A percentile compares a stretch with the other conserved stretches of the same genome.
Evolutionary conservation across 768 basidiomycete genomes (phyloP).

Genomic region (Leccinellum luteum): DNA sequence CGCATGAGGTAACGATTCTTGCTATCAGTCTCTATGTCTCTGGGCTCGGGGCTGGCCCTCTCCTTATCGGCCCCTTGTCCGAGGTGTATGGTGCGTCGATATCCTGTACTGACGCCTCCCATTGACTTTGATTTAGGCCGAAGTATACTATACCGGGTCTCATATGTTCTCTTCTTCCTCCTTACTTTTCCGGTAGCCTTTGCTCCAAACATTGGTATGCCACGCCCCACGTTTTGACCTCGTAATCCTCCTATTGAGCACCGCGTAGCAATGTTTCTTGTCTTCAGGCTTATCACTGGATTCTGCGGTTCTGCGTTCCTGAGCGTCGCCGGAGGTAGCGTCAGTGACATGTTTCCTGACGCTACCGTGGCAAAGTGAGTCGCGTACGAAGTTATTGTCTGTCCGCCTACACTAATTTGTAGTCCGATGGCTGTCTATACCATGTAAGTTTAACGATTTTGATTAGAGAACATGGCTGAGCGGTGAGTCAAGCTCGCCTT

Average conservation of each 20-base stretch:
- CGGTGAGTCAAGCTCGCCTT: constrained; percentile 39
- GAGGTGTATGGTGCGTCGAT: constrained; percentile 33
- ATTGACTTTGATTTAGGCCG: constrained; percentile 39
- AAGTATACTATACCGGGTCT: constrained; percentile 58
- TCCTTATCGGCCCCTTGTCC: constrained; percentile 42
- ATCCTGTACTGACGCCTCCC: not conserved
- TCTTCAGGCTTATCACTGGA: constrained; percentile 59
- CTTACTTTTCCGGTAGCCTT: constrained; percentile 75
- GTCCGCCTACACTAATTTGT: constrained; percentile 7
- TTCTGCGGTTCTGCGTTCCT: constrained; percentile 57
- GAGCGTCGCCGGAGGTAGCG: constrained; percentile 59
- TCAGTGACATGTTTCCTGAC: constrained; percentile 57
- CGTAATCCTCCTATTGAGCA: not conserved
- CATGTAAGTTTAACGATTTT: constrained; percentile 24
- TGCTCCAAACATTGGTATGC: constrained; percentile 56
- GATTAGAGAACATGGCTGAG: not conserved
- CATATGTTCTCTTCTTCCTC: constrained; percentile 59
- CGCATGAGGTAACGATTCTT: constrained; percentile 49
- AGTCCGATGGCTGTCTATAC: constrained; percentile 60
- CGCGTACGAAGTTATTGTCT: not conserved
- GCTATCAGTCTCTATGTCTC: constrained; percentile 44
- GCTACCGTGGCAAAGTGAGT: constrained; percentile 58
- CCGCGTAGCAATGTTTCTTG: constrained; percentile 51
- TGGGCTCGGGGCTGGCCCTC: constrained; percentile 35
- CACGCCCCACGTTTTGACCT: not conserved